Evolutionary conservation across 352 stramenopile species (phyloP), one percentile per base, ranked within the genome.

Genomic region (Globisporangium paroecandrum): DNA sequence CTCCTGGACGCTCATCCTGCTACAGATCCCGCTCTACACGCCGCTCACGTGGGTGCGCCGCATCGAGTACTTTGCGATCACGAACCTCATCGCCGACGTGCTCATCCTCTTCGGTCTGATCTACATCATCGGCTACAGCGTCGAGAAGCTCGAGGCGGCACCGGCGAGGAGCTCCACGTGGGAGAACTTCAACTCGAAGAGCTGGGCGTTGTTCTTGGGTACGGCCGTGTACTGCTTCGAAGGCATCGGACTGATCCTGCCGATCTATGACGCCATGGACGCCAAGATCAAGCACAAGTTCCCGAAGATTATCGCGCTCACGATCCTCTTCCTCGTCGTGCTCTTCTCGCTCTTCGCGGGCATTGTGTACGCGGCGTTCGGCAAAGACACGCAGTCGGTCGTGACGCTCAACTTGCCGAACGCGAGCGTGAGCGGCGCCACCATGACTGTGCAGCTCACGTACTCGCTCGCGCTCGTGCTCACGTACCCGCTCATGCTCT

Each of bases 61-160:
- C 70, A 88, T 90, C 69, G 82, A 87, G 69, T 90, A 90, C 73
- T 90, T 90, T 54, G 82, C 82, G 27, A 73, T 90, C 64, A 87
- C 78, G 43, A 90, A 90, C 62, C 65, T 90, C 54, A 72, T 90
- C 53, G 82, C 82, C 12, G 79, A 88, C 65, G 63, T 88, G 41
- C 74, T 88, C 29, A 88, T 88, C 53, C 51, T 88, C 46, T 84
- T 85, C 32, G 79, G 79, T 1, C 71, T 88, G 62, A 65, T 81
- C 62, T 88, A 88, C 74, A 85, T 88, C 65, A 74, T 85, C 38
- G 73, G 74, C 38, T 85, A 85, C 67, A 84, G 77, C 62, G 60
- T 85, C 27, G 62, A 78, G 69, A 83, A 71, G 46, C 66, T 87
- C 8, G 76, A 83, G 12, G 62, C 74, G 8, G 58, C 68, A 5